Evolutionary conservation across 2,329 filamentous ascomycete genomes (phyloP).

Genomic region (Tolypocladium sp.): DNA sequence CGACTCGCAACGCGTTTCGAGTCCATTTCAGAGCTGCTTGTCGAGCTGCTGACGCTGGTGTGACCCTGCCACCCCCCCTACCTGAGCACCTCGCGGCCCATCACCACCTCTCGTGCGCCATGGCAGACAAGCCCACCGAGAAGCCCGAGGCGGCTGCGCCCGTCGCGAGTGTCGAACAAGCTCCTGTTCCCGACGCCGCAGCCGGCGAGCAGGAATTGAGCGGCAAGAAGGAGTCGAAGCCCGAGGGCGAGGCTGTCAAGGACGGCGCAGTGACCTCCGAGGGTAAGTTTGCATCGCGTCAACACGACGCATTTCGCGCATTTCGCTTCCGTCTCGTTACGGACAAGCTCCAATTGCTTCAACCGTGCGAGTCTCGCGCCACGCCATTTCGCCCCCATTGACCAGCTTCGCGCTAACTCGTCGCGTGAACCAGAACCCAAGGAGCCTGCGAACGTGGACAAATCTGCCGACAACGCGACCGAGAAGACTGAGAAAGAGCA

Average conservation of each 20-base stretch:
- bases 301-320: neutral
- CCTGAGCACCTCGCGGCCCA: conserved; percentile 7
- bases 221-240: conserved; percentile 12
- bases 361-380: neutral
- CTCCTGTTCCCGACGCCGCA: conserved; percentile 13
- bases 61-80: neutral
- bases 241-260: conserved; percentile 14
- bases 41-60: conserved; percentile 7
- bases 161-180: conserved; percentile 19
- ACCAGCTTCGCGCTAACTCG: conserved; percentile 17
- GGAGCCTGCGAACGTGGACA: conserved; percentile 17
- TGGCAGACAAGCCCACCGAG: conserved; percentile 29
- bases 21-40: neutral
- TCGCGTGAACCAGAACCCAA: conserved; percentile 15
- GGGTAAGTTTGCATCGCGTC: conserved; percentile 17
- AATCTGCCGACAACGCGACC: conserved; percentile 18
- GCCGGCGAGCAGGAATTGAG: conserved; percentile 11
- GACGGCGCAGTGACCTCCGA: conserved; percentile 17
- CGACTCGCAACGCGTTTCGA: conserved; percentile 17
- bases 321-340: neutral
- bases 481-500: conserved; percentile 16
- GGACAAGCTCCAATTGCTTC: neutral
- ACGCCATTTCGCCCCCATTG: neutral
- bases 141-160: conserved; percentile 25
- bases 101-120: conserved; percentile 15